Percentiles rank a stretch among this genome's conserved stretches.
phyloP scores from a whole-genome alignment of 2,329 filamentous ascomycete genomes.

The Ceratocystis smalleyi region DNA sequence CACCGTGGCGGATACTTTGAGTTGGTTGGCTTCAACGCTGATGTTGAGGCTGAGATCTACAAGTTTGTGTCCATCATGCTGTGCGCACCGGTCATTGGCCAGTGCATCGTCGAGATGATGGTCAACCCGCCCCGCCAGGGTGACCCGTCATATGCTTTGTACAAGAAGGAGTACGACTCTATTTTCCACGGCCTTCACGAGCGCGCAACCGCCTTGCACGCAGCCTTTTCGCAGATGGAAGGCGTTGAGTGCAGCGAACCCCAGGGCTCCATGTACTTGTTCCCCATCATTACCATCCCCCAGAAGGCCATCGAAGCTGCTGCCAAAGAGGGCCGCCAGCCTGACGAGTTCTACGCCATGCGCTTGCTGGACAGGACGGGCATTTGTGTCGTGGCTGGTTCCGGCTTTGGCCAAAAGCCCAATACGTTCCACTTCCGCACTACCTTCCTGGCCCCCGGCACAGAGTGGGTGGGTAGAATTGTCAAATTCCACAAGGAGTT shows the following conservation, averaged over 20 bases:
- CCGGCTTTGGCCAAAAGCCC: conserved; percentile 87
- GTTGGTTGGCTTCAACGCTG: conserved; percentile 70
- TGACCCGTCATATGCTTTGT: conserved; percentile 69
- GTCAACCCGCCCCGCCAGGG: conserved; percentile 82
- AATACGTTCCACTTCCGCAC: conserved; percentile 87
- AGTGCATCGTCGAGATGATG: conserved; percentile 95
- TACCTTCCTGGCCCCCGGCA: conserved; percentile 90
- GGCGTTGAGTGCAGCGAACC: conserved; percentile 81
- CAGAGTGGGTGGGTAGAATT: conserved; percentile 80
- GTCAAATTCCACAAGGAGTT: conserved; percentile 84
- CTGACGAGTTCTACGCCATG: conserved; percentile 93
- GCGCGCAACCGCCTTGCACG: conserved; percentile 71
- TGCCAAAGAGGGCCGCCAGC: conserved; percentile 50
- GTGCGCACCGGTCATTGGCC: conserved; percentile 85
- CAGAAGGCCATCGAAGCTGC: conserved; percentile 63
- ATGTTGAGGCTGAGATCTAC: conserved; percentile 88
- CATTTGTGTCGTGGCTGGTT: conserved; percentile 83
- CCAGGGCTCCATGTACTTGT: conserved; percentile 96
- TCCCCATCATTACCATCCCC: conserved; percentile 78
- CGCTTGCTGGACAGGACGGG: conserved; percentile 83
- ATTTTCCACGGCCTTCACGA: conserved; percentile 66
- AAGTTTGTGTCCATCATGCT: conserved; percentile 97
- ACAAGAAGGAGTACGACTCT: conserved; percentile 67
- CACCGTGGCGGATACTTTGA: conserved; percentile 98
- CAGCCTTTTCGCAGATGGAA: conserved; percentile 88